Conservation (phyloP, 768 basidiomycete species). For the Agrocybe chaxingu region DNA sequence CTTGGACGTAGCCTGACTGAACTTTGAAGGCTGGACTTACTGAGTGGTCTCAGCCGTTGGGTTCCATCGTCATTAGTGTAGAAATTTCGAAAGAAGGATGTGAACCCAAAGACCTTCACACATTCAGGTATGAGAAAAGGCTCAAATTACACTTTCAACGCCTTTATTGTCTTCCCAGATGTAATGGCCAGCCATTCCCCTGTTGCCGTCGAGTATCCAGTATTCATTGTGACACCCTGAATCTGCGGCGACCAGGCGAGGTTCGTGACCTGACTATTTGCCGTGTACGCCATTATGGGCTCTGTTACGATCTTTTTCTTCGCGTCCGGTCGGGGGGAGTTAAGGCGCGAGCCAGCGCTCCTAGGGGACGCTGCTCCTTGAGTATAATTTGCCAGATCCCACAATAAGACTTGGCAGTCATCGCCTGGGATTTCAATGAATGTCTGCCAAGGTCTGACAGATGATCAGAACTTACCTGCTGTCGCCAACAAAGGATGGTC, state of each 20-base stretch:
- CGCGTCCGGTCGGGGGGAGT: conserved; percentile 78
- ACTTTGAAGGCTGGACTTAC: no score
- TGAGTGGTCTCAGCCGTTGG: no score
- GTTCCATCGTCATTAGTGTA: no score
- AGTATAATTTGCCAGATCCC: conserved; percentile 76
- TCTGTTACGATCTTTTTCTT: conserved; percentile 73
- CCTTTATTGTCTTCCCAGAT: conserved; percentile 78
- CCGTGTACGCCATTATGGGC: conserved; percentile 83
- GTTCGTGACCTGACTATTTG: conserved; percentile 74
- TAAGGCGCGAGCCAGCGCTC: conserved; percentile 66
- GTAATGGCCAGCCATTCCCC: conserved; percentile 89
- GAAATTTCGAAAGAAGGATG: no score
- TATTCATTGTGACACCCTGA: conserved; percentile 70
- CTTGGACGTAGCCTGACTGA: no score
- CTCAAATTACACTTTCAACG: conserved; percentile 64
- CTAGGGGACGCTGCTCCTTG: conserved; percentile 66
- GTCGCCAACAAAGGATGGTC: conserved; percentile 85
- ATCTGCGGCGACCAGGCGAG: conserved; percentile 89
- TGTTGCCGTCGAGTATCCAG: conserved; percentile 66
- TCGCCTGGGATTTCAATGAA: conserved; percentile 55
- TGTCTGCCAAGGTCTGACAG: not conserved
- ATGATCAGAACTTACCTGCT: conserved; percentile 56
- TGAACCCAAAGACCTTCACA: no score
- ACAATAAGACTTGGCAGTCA: conserved; percentile 90
- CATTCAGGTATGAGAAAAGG: no score